Evolutionary conservation across 2,329 filamentous ascomycete genomes (phyloP).

Genomic region (Dactylellina parvicollis): DNA sequence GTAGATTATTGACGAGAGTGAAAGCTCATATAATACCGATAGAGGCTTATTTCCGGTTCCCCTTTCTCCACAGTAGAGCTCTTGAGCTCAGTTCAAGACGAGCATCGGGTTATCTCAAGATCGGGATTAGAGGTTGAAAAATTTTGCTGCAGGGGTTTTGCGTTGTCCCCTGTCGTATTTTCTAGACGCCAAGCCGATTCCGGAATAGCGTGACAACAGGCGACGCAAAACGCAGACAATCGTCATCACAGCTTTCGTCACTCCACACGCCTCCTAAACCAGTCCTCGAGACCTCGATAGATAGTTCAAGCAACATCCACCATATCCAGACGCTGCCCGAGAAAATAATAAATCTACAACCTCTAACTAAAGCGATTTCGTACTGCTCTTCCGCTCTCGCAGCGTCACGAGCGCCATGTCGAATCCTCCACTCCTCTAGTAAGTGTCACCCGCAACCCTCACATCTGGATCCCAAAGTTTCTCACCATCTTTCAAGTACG

Average conservation of each 20-base stretch:
- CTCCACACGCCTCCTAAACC: not conserved
- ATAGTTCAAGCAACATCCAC: not conserved
- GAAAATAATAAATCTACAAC: not conserved
- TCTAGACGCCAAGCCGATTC: constrained; percentile 26
- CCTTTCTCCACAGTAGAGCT: not conserved
- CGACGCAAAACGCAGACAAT: constrained; percentile 43
- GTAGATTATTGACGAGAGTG: too few species aligned
- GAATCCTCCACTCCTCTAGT: constrained; percentile 55
- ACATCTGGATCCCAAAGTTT: constrained; percentile 32
- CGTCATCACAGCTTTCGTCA: constrained; percentile 34
- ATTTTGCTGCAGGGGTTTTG: constrained; percentile 39
- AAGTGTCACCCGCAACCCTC: constrained; percentile 20
- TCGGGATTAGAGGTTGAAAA: constrained; percentile 18
- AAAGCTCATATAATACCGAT: not conserved
- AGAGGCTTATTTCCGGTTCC: not conserved
- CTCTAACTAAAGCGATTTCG: not conserved
- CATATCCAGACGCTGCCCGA: not conserved
- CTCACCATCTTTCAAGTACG: constrained; percentile 68
- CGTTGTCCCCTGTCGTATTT: constrained; percentile 53
- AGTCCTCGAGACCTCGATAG: not conserved
- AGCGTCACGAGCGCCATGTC: constrained; percentile 27
- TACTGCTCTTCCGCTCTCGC: not conserved
- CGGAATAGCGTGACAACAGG: constrained; percentile 39
- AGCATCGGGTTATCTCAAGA: not conserved
- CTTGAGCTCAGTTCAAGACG: not conserved